Evolutionary conservation across 2,329 filamentous ascomycete species (phyloP), one percentile per base, ranked within the genome.

Genomic region (Calycina marina): DNA sequence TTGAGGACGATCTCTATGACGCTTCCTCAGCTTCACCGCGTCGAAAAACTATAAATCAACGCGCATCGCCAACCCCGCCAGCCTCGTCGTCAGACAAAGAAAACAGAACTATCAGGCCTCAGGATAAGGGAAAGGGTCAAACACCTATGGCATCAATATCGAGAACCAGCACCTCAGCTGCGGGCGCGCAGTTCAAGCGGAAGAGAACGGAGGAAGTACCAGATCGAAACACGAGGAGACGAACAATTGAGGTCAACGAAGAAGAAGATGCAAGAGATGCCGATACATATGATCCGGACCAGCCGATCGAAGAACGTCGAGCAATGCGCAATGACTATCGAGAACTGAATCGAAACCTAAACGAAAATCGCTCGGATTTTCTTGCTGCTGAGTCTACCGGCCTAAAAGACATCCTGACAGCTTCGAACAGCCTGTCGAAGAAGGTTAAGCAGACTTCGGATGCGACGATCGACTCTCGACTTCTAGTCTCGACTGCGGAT

Each of bases 401-500:
- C 2, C 60, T 93, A 11, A 61, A 69, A 36, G 63, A 77, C 6
- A 72, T 74, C 1, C 60, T 96, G 14, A 54, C 68, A 14, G 66
- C 68, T 41, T 76, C 79, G 11, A 76, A 90, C 44, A 55, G 63
- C 20, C 58, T 77, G 10, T 75, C 77, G 39, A 62, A 64, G 35
- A 64, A 72, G 43, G 77, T 93, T 38, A 82, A 79, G 47, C 86
- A 94, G 59, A 93, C 90, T 1, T 74, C 77, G 2, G 90, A 96
- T 53, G 90, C 90, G 1, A 82, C 80, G 1, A 77, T 93, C 39
- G 90, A 98, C 52, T 85, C 88, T 0, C 74, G 81, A n/a, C 64
- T 92, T 15, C 66, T 96, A 3, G 78, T 93, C 30, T 75, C 69
- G 41, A 75, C 82, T 1, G 81, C 82, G 4, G 85, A 94, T 41